Evolutionary conservation across 495 filamentous ascomycete genomes (phyloP).

Genomic region (Hypoxylon cercidicola): DNA sequence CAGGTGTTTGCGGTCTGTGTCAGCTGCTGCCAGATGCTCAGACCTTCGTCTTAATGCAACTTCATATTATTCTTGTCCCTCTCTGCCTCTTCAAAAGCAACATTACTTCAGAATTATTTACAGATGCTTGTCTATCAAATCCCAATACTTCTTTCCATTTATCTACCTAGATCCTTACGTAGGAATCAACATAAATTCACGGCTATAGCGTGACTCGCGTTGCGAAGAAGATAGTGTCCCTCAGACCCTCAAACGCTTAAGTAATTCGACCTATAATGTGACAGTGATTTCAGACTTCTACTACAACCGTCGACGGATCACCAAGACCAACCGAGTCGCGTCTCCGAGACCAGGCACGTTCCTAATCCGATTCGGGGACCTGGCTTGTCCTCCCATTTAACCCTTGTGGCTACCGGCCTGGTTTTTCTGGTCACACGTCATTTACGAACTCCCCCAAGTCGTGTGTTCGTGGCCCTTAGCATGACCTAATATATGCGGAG

Average conservation of each 20-base stretch:
- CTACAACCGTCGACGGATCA: constrained; percentile 6
- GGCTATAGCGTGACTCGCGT: too few species aligned
- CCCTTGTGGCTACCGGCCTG: constrained; percentile 18
- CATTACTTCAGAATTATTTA: too few species aligned
- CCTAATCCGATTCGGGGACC: constrained; percentile 24
- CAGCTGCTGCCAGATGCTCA: too few species aligned
- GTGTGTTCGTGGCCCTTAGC: constrained; percentile 23
- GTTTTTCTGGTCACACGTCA: constrained; percentile 22
- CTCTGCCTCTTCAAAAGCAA: too few species aligned
- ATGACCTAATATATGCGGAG: constrained; percentile 42
- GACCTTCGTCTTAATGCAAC: too few species aligned
- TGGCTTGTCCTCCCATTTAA: constrained; percentile 23
- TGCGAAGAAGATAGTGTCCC: too few species aligned
- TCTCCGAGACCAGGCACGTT: constrained; percentile 16
- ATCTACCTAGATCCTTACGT: too few species aligned
- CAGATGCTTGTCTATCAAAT: too few species aligned
- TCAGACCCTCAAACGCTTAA: background rate
- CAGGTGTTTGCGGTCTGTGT: too few species aligned
- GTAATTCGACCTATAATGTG: constrained; percentile 19
- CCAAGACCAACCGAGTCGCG: constrained; percentile 21
- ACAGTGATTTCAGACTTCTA: constrained; percentile 8
- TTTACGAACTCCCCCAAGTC: constrained; percentile 16
- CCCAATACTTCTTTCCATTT: too few species aligned
- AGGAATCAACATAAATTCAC: too few species aligned
- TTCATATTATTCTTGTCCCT: too few species aligned